A percentile compares a stretch with the other conserved stretches of the same genome.
phyloP scores from a whole-genome alignment of 1,284 basidiomycete species.

The Puccinia hordei region DNA sequence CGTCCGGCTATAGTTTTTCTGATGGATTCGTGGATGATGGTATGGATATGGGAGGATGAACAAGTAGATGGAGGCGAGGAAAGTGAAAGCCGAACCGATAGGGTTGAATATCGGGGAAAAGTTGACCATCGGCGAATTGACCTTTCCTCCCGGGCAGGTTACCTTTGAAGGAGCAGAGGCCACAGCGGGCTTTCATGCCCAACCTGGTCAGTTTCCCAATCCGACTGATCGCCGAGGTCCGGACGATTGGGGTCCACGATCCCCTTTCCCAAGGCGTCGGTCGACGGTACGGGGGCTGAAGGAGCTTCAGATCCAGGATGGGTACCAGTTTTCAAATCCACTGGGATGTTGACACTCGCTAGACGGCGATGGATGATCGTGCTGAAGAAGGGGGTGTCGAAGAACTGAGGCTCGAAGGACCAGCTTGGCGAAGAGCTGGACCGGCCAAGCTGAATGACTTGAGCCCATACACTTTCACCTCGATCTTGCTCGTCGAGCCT shows the following conservation, averaged over 20 bases:
- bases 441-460: conserved; percentile 24
- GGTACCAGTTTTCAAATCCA: background rate
- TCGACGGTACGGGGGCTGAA: background rate
- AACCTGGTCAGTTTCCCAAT: conserved; percentile 7
- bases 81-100: conserved; percentile 28
- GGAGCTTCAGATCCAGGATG: background rate
- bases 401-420: conserved; percentile 27
- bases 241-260: background rate
- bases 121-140: conserved; percentile 10
- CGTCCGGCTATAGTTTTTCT: too few relatives aligned
- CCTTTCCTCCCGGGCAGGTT: background rate
- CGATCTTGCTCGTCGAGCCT: background rate
- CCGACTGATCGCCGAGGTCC: background rate
- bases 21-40: too few relatives aligned
- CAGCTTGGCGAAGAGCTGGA: background rate
- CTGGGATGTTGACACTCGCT: background rate
- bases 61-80: background rate
- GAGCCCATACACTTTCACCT: conserved; percentile 23
- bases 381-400: conserved; percentile 9
- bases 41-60: too few relatives aligned
- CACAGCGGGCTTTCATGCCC: background rate
- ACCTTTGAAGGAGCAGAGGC: conserved; percentile 24
- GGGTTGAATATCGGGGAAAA: conserved; percentile 7
- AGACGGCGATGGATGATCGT: conserved; percentile 7
- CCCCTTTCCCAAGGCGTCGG: background rate